A percentile compares a stretch with the other conserved stretches of the same genome.
Conservation (phyloP, 2,329 filamentous ascomycete species). For the Alternaria conjuncta region DNA sequence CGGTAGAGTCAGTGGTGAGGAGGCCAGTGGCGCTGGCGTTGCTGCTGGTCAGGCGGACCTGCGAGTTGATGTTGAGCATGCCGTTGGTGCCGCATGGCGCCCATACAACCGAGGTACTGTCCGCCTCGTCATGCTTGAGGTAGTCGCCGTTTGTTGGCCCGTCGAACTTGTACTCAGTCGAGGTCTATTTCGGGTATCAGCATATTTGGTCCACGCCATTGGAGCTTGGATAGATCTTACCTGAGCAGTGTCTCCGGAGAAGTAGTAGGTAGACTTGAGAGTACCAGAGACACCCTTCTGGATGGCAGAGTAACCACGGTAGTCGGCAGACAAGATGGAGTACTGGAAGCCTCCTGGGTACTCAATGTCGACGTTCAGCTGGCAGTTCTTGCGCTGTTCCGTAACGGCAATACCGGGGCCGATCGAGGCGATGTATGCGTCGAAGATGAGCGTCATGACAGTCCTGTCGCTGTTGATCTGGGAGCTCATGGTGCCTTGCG, state of each 20-base stretch:
- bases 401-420: conserved; percentile 53
- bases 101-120: conserved; percentile 58
- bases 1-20: conserved; percentile 58
- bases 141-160: conserved; percentile 49
- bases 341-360: conserved; percentile 62
- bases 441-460: conserved; percentile 61
- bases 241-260: conserved; percentile 56
- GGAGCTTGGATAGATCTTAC: conserved; percentile 26
- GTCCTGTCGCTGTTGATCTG: conserved; percentile 53
- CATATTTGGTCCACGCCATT: not conserved
- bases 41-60: conserved; percentile 51
- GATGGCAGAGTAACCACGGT: conserved; percentile 59
- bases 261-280: conserved; percentile 62
- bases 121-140: conserved; percentile 51
- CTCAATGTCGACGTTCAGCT: conserved; percentile 59
- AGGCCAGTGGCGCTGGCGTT: conserved; percentile 46
- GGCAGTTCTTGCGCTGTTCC: conserved; percentile 61
- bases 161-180: conserved; percentile 49
- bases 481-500: conserved; percentile 52
- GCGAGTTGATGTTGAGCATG: conserved; percentile 62
- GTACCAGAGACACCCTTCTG: conserved; percentile 56
- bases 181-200: conserved; percentile 34
- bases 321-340: conserved; percentile 59
- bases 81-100: conserved; percentile 59
- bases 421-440: conserved; percentile 58